A percentile compares a stretch with the other conserved stretches of the same genome.
phyloP scores from a whole-genome alignment of 1,139 yeast species.

The Blastobotrys petasosporus region DNA sequence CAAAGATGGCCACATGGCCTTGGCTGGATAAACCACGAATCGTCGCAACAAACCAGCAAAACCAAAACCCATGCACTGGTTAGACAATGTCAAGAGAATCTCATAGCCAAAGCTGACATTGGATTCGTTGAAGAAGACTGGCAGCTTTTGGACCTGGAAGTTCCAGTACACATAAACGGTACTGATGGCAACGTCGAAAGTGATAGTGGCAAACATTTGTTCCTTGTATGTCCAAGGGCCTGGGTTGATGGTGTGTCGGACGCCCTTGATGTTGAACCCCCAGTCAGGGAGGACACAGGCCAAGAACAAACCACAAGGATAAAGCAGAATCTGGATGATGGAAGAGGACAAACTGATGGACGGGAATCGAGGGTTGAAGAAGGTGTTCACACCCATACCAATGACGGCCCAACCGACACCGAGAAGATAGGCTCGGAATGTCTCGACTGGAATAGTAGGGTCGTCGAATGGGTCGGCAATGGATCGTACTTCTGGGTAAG shows the following conservation, averaged over 20 bases:
- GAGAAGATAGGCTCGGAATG: conserved; percentile 48
- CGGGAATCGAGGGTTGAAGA: conserved; percentile 51
- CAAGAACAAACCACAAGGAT: conserved; percentile 36
- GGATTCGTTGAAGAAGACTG: conserved; percentile 36
- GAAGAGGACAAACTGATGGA: conserved; percentile 40
- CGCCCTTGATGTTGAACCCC: conserved; percentile 34
- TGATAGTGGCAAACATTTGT: conserved; percentile 53
- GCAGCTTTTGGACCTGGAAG: conserved; percentile 34
- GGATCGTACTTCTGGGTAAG: conserved; percentile 58
- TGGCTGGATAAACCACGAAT: conserved; percentile 53
- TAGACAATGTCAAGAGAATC: conserved; percentile 42
- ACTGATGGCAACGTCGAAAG: conserved; percentile 31
- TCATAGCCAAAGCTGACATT: conserved; percentile 48
- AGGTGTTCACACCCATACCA: conserved; percentile 52
- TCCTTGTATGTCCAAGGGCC: conserved; percentile 65
- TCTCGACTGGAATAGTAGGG: conserved; percentile 40
- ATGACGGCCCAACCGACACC: conserved; percentile 52
- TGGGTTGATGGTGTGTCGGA: conserved; percentile 37
- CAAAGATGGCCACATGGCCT: conserved; percentile 51
- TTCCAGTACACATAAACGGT: background rate
- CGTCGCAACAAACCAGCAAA: conserved; percentile 55
- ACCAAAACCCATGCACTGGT: conserved; percentile 56
- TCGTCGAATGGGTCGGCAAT: conserved; percentile 40
- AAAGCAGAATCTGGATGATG: conserved; percentile 51
- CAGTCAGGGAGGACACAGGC: conserved; percentile 40